Evolutionary conservation across 768 basidiomycete species (phyloP).

Genomic region (Lentinula sp.): DNA sequence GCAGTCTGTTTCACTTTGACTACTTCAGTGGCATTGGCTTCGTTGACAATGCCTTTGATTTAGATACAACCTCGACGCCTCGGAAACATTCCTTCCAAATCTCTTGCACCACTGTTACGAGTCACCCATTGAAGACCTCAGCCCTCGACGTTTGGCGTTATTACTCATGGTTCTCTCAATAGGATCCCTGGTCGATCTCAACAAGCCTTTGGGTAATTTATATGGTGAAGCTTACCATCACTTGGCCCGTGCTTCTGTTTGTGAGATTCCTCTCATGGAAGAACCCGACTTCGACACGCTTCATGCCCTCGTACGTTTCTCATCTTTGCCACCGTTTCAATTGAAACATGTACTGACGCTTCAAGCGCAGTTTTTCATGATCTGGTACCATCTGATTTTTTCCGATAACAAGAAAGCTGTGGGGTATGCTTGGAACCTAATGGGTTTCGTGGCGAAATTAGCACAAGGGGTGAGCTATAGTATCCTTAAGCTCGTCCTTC

Average conservation of each 20-base stretch:
- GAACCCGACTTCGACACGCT: conserved; percentile 71
- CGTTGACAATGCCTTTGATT: background rate
- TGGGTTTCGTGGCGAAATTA: conserved; percentile 69
- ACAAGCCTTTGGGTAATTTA: conserved; percentile 46
- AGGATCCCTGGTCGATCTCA: conserved; percentile 63
- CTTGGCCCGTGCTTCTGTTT: conserved; percentile 59
- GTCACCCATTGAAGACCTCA: conserved; percentile 51
- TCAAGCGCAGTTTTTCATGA: conserved; percentile 73
- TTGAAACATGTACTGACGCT: conserved; percentile 28
- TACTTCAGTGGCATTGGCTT: background rate
- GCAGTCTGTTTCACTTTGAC: conserved; percentile 46
- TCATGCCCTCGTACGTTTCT: conserved; percentile 49
- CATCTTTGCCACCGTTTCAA: background rate
- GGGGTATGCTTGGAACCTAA: conserved; percentile 70
- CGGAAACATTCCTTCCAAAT: conserved; percentile 66
- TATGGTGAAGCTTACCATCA: conserved; percentile 63
- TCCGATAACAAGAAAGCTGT: conserved; percentile 70
- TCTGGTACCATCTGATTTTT: conserved; percentile 70
- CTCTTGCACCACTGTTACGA: conserved; percentile 64
- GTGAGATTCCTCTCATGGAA: conserved; percentile 70
- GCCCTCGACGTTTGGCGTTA: conserved; percentile 61
- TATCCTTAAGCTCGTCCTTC: conserved; percentile 3
- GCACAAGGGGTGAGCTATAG: conserved; percentile 56
- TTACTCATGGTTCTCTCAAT: conserved; percentile 70
- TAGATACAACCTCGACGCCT: conserved; percentile 65